phyloP scores from a whole-genome alignment of 2,329 filamentous ascomycete species.

The Hypocrella siamensis region DNA sequence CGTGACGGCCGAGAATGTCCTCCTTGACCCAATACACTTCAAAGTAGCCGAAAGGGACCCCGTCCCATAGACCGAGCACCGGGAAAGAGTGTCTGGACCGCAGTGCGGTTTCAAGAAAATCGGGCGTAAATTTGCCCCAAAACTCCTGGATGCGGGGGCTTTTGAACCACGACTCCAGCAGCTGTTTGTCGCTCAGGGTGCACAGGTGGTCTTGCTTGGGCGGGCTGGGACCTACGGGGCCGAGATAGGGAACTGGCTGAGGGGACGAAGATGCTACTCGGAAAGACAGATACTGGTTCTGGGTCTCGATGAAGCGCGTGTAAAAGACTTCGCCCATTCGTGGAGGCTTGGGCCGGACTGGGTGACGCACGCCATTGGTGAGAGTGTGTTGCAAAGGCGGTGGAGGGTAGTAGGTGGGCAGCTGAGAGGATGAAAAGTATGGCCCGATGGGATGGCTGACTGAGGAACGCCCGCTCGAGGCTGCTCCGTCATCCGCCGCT shows the following conservation, averaged over 20 bases:
- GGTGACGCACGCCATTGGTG: conserved; percentile 68
- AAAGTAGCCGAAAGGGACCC: conserved; percentile 90
- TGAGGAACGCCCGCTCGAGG: conserved; percentile 2
- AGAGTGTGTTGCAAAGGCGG: conserved; percentile 67
- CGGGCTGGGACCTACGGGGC: conserved; percentile 32
- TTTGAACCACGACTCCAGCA: conserved; percentile 80
- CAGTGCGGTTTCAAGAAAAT: conserved; percentile 53
- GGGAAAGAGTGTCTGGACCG: conserved; percentile 67
- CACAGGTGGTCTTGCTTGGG: conserved; percentile 24
- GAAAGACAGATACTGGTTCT: conserved; percentile 77
- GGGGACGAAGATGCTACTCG: conserved; percentile 61
- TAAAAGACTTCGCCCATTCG: conserved; percentile 88
- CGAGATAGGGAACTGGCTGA: conserved; percentile 46
- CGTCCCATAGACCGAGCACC: conserved; percentile 85
- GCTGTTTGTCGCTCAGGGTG: conserved; percentile 32
- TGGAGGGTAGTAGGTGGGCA: conserved; percentile 84
- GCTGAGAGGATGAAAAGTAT: conserved; percentile 67
- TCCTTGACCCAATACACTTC: conserved; percentile 99
- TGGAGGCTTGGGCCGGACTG: conserved; percentile 73
- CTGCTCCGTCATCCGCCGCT: neutral
- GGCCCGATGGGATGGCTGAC: conserved; percentile 41
- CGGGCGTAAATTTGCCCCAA: conserved; percentile 56
- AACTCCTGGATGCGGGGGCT: conserved; percentile 69
- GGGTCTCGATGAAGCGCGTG: conserved; percentile 66
- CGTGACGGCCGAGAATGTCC: conserved; percentile 56